phyloP scores from a whole-genome alignment of 805 yeast species.

The Candida adriatica region DNA sequence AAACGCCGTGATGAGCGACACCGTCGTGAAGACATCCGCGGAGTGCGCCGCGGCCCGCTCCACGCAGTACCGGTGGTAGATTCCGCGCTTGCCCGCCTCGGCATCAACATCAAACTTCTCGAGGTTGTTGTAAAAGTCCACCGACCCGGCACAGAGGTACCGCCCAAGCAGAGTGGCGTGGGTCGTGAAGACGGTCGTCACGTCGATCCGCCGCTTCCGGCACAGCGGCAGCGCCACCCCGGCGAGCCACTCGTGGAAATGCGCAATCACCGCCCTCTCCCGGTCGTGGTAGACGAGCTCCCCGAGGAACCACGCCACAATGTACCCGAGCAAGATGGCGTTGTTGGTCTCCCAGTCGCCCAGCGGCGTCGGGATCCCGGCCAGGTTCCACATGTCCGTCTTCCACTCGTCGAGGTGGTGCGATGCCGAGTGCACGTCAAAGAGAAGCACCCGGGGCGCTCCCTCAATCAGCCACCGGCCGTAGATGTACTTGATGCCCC shows the following conservation, averaged over 20 bases:
- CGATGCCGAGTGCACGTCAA: constrained; percentile 74
- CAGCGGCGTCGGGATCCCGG: constrained; percentile 91
- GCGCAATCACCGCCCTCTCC: constrained; percentile 85
- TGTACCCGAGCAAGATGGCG: constrained; percentile 86
- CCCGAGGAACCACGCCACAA: constrained; percentile 96
- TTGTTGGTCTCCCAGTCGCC: constrained; percentile 86
- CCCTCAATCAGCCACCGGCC: constrained; percentile 98
- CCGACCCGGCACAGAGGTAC: constrained; percentile 92
- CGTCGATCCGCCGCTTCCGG: constrained; percentile 84
- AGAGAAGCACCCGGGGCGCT: constrained; percentile 87
- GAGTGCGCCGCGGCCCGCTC: constrained; percentile 95
- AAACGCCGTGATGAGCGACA: constrained; percentile 94
- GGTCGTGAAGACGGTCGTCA: constrained; percentile 92
- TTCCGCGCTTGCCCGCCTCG: constrained; percentile 97
- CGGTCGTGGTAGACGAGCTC: constrained; percentile 82
- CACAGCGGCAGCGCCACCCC: constrained; percentile 93
- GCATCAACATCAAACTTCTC: constrained; percentile 90
- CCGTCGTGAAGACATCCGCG: constrained; percentile 96
- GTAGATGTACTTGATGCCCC: constrained; percentile 79
- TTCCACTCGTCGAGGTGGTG: constrained; percentile 87
- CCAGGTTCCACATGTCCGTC: constrained; percentile 81
- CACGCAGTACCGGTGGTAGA: constrained; percentile 93
- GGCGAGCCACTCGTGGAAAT: constrained; percentile 97
- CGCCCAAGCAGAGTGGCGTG: constrained; percentile 96
- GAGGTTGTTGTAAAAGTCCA: constrained; percentile 90